phyloP scores from a whole-genome alignment of 2,329 filamentous ascomycete genomes.

The Curvularia hawaiiensis region DNA sequence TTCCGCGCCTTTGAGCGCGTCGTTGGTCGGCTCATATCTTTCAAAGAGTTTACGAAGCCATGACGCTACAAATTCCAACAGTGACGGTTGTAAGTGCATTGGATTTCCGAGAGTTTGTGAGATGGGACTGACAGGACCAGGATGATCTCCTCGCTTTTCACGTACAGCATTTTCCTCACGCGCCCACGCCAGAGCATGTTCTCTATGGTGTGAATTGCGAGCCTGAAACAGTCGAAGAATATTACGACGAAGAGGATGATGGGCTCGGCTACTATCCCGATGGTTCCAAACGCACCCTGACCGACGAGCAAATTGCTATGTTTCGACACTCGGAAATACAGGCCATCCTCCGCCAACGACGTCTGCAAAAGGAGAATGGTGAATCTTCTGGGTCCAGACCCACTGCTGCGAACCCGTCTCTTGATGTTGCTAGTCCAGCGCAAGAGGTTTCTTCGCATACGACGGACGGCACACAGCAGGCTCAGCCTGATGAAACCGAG shows the following conservation, averaged over 20 bases:
- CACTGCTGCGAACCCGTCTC: not conserved
- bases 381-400: conserved; percentile 19
- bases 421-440: not conserved
- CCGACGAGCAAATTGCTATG: conserved; percentile 87
- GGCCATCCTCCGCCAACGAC: conserved; percentile 58
- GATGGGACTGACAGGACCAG: conserved; percentile 36
- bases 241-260: conserved; percentile 61
- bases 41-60: conserved; percentile 3
- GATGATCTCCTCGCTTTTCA: conserved; percentile 53
- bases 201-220: conserved; percentile 38
- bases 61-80: conserved; percentile 36
- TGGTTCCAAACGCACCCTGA: conserved; percentile 85
- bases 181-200: conserved; percentile 42
- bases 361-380: conserved; percentile 28
- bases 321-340: conserved; percentile 90
- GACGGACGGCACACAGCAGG: conserved; percentile 15
- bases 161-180: conserved; percentile 50
- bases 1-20: conserved; percentile 25
- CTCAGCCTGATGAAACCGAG: conserved; percentile 20
- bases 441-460: conserved; percentile 2
- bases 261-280: conserved; percentile 84
- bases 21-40: not conserved
- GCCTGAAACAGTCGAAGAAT: conserved; percentile 29
- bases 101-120: not conserved
- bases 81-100: conserved; percentile 40